Evolutionary conservation across 208 protist genomes (phyloP), one percentile per base, ranked within the genome.

Genomic region (Trypanosoma mega): DNA sequence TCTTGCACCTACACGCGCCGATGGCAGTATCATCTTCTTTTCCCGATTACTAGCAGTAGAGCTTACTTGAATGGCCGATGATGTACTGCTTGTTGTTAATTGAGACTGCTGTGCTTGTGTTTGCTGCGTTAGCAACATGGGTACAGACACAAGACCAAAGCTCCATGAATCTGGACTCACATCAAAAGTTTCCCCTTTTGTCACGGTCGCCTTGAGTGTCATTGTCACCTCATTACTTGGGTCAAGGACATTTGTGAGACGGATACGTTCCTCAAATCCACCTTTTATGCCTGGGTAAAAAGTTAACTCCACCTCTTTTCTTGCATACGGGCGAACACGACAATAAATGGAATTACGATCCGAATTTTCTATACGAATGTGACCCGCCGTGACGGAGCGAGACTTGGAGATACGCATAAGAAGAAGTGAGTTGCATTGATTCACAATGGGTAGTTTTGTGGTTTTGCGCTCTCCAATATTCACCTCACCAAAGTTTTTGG

Each of bases 401-500:
- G 88, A 94, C 51, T 94, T 94, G 0, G 72, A 74, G 11, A 92
- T 36, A 29, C 79, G 69, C n/a, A 94, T 18, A 30, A 82, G 82
- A 20, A 91, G 56, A 9, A 82, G 60, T 12, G 84, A 89, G 46
- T 85, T 86, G 69, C 88, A 92, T 11, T 77, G 74, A 67, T 94
- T 94, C 0, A 85, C 71, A 45, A 94, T 74, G 0, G 78, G 63
- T 8, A 94, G 24, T 63, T 85, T 92, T n/a, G 88, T 94, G 7
- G 73, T 79, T 69, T 81, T 94, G 36, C 80, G 78, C 21, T 79
- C 76, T 5, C 88, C 88, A 58, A 94, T 92, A 62, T 92, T 94
- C 2, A 92, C 80, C 55, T 94, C 88, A 18, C 88, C 85, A 63
- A 92, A 94, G 36, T 94, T 87, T 63, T 91, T 94, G 27, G 85